A percentile compares a stretch with the other conserved stretches of the same genome.
These are phyloP conservation scores for Triglochin maritima DNA, from an alignment of 106 monocot genomes.

Conservation along the genomic window DNA sequence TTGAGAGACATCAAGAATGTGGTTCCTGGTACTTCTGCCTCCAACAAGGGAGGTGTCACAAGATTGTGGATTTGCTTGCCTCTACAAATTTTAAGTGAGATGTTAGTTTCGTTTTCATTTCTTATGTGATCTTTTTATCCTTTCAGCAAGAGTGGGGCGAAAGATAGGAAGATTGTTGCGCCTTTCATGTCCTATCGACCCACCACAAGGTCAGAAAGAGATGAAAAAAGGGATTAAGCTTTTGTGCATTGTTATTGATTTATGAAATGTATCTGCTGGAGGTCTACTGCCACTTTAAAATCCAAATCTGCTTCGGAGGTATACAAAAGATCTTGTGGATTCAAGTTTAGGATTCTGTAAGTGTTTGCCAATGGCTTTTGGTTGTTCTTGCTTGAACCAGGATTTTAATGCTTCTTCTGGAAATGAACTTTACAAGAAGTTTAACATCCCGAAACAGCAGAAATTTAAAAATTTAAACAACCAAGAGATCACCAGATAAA, in stretches of 20 bases:
- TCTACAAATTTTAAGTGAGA: no score
- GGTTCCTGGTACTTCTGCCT: constrained; percentile 31
- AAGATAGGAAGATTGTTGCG: constrained; percentile 15
- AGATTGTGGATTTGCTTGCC: background rate
- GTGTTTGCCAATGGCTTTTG: no score
- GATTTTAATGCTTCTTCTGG: no score
- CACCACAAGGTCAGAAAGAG: constrained; percentile 52
- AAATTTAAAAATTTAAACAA: no score
- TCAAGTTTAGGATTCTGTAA: no score
- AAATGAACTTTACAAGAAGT: no score
- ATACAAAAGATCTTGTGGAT: no score
- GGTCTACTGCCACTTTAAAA: constrained; percentile 57
- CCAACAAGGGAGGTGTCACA: constrained; percentile 33
- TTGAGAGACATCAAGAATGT: constrained; percentile 73
- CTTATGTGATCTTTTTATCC: background rate
- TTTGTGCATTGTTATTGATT: background rate
- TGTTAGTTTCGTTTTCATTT: background rate
- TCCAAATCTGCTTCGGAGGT: constrained; percentile 35
- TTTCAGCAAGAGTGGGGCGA: constrained; percentile 25
- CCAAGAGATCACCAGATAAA: no score
- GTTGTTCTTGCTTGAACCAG: no score
- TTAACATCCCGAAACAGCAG: no score
- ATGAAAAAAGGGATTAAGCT: background rate
- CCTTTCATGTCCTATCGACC: constrained; percentile 28
- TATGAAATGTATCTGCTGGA: constrained; percentile 25